These are phyloP conservation scores for Ustilago vetiveriae DNA, from an alignment of 1,284 basidiomycete species.

Conservation along the genomic window DNA sequence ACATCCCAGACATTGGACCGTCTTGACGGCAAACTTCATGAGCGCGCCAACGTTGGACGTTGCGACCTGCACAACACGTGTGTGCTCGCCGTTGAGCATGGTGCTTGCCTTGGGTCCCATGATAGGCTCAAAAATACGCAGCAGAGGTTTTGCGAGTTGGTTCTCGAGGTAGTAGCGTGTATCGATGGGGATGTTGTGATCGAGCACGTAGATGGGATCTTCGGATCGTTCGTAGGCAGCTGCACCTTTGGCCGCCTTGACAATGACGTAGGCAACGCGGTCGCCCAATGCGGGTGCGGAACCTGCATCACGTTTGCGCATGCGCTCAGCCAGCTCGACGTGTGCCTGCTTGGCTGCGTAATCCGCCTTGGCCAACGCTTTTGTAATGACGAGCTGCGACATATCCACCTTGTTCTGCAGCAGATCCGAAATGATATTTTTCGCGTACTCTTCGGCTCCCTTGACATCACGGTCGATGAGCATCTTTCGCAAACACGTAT, in stretches of 20 bases:
- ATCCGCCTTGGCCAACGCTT: slow-evolving; percentile 65
- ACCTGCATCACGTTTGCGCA: slow-evolving; percentile 66
- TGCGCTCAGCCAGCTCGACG: slow-evolving; percentile 65
- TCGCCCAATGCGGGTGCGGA: slow-evolving; percentile 65
- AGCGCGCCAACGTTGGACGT: slow-evolving; percentile 65
- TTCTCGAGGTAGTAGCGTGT: slow-evolving; percentile 67
- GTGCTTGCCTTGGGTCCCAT: slow-evolving; percentile 57
- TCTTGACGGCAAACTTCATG: slow-evolving; percentile 67
- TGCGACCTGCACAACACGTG: slow-evolving; percentile 63
- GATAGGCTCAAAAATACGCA: slow-evolving; percentile 67
- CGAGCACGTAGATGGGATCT: slow-evolving; percentile 66
- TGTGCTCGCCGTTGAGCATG: slow-evolving; percentile 64
- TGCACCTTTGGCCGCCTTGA: slow-evolving; percentile 65
- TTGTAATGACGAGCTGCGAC: slow-evolving; percentile 67
- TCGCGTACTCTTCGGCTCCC: slow-evolving; percentile 65
- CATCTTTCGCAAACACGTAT: slow-evolving; percentile 67
- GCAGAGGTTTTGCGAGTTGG: slow-evolving; percentile 65
- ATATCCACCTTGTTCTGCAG: slow-evolving; percentile 67
- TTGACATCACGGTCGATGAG: slow-evolving; percentile 66
- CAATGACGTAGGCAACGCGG: slow-evolving; percentile 66
- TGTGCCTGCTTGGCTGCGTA: slow-evolving; percentile 66
- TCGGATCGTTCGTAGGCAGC: slow-evolving; percentile 66
- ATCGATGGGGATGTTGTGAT: slow-evolving; percentile 67
- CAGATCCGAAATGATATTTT: slow-evolving; percentile 65
- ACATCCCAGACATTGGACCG: slow-evolving; percentile 64